Base-by-base conservation (phyloP, 1,139 yeast species). In the Candida frijolesensis region DNA sequence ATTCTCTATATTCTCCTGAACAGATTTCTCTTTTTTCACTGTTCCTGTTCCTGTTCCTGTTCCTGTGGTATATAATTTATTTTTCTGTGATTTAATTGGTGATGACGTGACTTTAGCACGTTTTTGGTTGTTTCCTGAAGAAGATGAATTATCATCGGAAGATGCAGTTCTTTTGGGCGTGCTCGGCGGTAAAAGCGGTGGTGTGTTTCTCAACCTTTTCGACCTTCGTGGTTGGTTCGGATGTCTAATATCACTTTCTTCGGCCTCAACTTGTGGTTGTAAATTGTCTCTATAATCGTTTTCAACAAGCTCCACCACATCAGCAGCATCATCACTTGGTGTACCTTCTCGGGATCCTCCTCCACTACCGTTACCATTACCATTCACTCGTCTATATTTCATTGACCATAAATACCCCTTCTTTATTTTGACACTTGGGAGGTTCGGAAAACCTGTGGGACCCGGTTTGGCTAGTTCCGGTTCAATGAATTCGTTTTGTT, bases 381-480 rank as follows among this genome's bases (percentile, higher is more conserved):
- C 27, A 33, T 39, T 47, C 29, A 47, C 50, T 54, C 52, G 42
- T 54, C 56, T 58, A 53, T 45, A 57, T 52, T 59, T 66, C 12
- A 56, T 57, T 19, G 78, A 77, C 83, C 81, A 76, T 35, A 76
- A 56, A 29, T 80, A 72, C 49, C 82, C 86, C 56, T 77, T 79
- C 54, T 75, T 80, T 42, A 79, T 68, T 57, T 79, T 83, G 0
- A 72, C 62, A 8, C 80, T 79, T 6, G 96, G 96, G 4, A 74
- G 71, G 4, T 80, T 74, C 2, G 92, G 86, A 39, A 80, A 72
- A 1, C 96, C 96, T 0, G 91, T 84, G 45, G 80, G 80, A 25
- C 74, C 70, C 2, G 86, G 80, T 15, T 63, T 63, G 0, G 84
- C 80, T 34, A 78, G 65, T 9, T 74, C 76, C 0, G 94, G 92